Evolutionary conservation across 1,139 yeast genomes (phyloP), one percentile per base, ranked within the genome.

Genomic region (Debaryomyces coudertii): DNA sequence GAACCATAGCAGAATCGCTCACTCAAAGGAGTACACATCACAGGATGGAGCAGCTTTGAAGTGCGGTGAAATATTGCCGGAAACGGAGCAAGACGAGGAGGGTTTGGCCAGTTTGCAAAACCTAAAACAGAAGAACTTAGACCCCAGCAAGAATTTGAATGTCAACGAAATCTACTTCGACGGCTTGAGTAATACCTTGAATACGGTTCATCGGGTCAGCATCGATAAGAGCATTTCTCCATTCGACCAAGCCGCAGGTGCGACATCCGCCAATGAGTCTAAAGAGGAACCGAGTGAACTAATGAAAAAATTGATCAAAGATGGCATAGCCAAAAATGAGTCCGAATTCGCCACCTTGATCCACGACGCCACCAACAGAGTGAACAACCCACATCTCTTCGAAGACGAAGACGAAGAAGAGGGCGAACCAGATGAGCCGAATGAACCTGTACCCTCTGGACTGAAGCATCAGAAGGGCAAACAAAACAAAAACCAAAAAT

Each of bases 1-100:
- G 35, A 87, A 86, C 60, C 95, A 87, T 60, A 79, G 87, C 51
- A 69, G 95, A 51, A 77, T 85, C 23, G 87, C 92, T 3, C 95
- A 87, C 60, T 70, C 81, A n/a, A 79, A 78, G 48, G 90, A 85
- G 49, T 86, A 80, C 53, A 77, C 85, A 5, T 82, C 87, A 6
- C 93, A 86, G 57, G 92, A 86, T 53, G 79, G 85, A 9, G 92
- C 95, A 1, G 90, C 92, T 0, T 65, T 83, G 47, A 75, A 72
- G 34, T 87, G 93, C 62, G 93, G 92, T 22, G 78, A 74, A 31
- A 71, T 82, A 0, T 60, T 85, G 22, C 80, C 81, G 0, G 79
- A 73, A 27, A 73, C 70, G 14, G 83, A 80, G 47, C 90, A 85
- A 58, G 88, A 85, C 53, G 77, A 77, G 15, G 76, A 73, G 46